These are phyloP conservation scores for Fusarium sp. DNA, from an alignment of 2,329 filamentous ascomycete genomes.

Conservation along the genomic window DNA sequence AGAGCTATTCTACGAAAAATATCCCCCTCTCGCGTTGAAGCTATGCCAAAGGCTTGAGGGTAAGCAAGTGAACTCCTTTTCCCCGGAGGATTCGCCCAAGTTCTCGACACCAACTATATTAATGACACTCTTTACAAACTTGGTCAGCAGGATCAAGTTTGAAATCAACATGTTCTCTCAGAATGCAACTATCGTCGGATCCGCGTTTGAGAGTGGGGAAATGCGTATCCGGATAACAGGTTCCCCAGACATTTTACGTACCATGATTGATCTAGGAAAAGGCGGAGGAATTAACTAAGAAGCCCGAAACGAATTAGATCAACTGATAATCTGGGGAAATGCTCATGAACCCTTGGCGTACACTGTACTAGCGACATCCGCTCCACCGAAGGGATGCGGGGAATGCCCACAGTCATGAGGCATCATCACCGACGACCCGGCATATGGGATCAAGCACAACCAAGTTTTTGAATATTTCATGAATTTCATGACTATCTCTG, in stretches of 20 bases:
- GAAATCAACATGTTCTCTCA: not conserved
- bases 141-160: not conserved
- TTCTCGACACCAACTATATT: too few species aligned
- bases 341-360: not conserved
- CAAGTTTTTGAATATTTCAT: not conserved
- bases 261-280: not conserved
- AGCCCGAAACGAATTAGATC: not conserved
- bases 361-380: not conserved
- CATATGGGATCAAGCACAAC: not conserved
- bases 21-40: not conserved
- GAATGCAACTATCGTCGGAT: constrained; percentile 2
- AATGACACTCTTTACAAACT: not conserved
- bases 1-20: not conserved
- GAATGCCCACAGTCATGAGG: not conserved
- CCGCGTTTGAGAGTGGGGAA: constrained; percentile 9
- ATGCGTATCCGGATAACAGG: not conserved
- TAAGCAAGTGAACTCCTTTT: not conserved
- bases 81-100: not conserved
- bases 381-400: constrained; percentile 3
- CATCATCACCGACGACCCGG: not conserved
- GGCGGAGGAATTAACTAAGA: constrained; percentile 26
- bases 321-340: not conserved
- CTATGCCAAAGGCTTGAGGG: not conserved
- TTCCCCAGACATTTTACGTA: not conserved
- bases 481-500: not conserved